A percentile compares a stretch with the other conserved stretches of the same genome.
phyloP scores from a whole-genome alignment of 2,329 filamentous ascomycete genomes.

The Colletotrichum acutatum region DNA sequence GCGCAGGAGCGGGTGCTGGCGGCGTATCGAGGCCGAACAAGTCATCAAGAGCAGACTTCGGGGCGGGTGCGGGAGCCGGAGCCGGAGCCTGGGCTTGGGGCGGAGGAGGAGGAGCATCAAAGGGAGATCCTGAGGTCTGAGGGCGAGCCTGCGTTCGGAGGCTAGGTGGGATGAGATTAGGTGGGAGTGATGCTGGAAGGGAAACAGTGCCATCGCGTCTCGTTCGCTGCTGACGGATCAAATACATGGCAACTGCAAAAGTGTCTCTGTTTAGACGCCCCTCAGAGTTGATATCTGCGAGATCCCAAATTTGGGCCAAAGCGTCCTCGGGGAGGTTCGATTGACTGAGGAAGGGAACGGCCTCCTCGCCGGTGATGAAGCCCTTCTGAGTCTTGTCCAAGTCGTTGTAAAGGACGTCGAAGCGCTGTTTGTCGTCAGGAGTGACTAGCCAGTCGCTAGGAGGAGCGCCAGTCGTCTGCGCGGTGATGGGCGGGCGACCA shows the following conservation, averaged over 20 bases:
- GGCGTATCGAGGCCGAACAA: slow-evolving; percentile 84
- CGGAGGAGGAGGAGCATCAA: slow-evolving; percentile 56
- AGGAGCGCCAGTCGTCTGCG: slow-evolving; percentile 52
- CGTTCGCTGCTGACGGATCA: slow-evolving; percentile 89
- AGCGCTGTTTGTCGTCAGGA: slow-evolving; percentile 85
- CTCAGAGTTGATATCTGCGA: slow-evolving; percentile 92
- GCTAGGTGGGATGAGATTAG: slow-evolving; percentile 85
- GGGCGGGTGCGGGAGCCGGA: slow-evolving; percentile 48
- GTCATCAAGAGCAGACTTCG: slow-evolving; percentile 90
- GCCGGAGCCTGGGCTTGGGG: slow-evolving; percentile 39
- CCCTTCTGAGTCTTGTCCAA: slow-evolving; percentile 86
- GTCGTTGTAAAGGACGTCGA: slow-evolving; percentile 85
- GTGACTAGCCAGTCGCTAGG: slow-evolving; percentile 81
- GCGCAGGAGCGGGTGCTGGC: slow-evolving; percentile 61
- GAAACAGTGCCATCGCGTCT: slow-evolving; percentile 69
- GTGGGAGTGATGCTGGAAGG: slow-evolving; percentile 81
- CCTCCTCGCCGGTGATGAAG: slow-evolving; percentile 92
- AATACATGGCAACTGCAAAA: slow-evolving; percentile 97
- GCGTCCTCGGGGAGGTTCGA: slow-evolving; percentile 89
- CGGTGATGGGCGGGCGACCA: slow-evolving; percentile 59
- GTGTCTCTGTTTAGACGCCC: slow-evolving; percentile 88
- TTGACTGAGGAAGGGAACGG: slow-evolving; percentile 92
- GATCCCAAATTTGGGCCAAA: slow-evolving; percentile 95
- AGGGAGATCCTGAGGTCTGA: slow-evolving; percentile 63
- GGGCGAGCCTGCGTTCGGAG: slow-evolving; percentile 74